Percentiles rank a stretch among this genome's conserved stretches.
These are phyloP conservation scores for Stylosanthes scabra DNA, from an alignment of 331 rosid genomes.

Conservation along the genomic window DNA sequence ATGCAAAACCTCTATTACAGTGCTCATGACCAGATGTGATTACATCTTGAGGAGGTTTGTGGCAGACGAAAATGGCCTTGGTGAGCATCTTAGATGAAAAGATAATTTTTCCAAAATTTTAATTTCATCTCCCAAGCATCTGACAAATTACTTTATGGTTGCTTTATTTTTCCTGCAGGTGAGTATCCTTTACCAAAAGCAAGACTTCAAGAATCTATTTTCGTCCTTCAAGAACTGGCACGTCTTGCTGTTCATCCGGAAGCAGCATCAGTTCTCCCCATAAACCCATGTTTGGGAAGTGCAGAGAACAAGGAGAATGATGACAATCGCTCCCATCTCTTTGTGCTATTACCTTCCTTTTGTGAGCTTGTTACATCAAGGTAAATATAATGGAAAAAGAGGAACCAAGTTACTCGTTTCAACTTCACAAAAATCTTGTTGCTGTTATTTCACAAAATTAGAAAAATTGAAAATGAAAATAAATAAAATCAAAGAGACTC, in stretches of 20 bases:
- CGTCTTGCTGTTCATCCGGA: slow-evolving; percentile 69
- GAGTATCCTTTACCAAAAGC: slow-evolving; percentile 79
- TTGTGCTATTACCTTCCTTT: slow-evolving; percentile 82
- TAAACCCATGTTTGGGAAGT: slow-evolving; percentile 59
- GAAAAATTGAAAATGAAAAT: too few relatives aligned
- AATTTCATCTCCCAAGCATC: slow-evolving; percentile 35
- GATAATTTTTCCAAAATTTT: slow-evolving; percentile 25
- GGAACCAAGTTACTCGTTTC: not conserved
- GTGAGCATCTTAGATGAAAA: slow-evolving; percentile 46
- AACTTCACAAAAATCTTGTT: slow-evolving; percentile 1
- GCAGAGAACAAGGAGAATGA: slow-evolving; percentile 51
- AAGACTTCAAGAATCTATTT: slow-evolving; percentile 80
- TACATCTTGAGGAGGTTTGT: slow-evolving; percentile 78
- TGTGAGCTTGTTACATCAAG: slow-evolving; percentile 88
- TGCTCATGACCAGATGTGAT: slow-evolving; percentile 80
- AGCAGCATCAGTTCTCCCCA: slow-evolving; percentile 68
- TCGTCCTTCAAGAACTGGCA: slow-evolving; percentile 80
- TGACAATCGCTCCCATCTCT: slow-evolving; percentile 67
- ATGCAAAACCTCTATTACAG: slow-evolving; percentile 77
- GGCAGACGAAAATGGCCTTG: slow-evolving; percentile 77
- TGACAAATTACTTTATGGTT: not conserved
- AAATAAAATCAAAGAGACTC: not conserved
- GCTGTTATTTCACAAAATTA: too few relatives aligned
- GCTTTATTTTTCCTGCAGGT: slow-evolving; percentile 57
- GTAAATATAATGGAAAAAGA: slow-evolving; percentile 43